Base-by-base conservation (phyloP, 768 basidiomycete genomes). In the Amanita thiersii region DNA sequence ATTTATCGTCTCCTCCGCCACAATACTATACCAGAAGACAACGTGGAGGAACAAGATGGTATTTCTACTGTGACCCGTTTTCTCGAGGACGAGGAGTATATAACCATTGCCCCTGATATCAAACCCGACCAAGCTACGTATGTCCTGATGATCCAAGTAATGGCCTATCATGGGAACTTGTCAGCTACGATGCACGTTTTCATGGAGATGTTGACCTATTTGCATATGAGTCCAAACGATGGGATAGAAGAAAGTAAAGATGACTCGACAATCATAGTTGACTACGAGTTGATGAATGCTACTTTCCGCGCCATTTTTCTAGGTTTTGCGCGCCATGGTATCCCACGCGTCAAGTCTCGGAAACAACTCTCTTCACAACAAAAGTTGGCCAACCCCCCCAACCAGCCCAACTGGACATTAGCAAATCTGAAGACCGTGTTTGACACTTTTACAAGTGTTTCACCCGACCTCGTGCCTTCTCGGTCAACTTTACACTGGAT, bases 281-380 rank as follows among this genome's bases (percentile, higher is more conserved):
- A 28, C 7, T 28, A 7, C 35, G 18, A 12, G 9, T 12, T 28
- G 26, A 73, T 67, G 1, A 53, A 75, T 35, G 58, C 71, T 15
- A 64, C 77, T 23, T 91, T 81, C 56, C 76, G 85, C 15, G 75
- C 75, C 12, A 56, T 92, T 29, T 89, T 92, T 53, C 68, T 83
- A 12, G 87, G 85, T 1, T 91, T 88, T 55, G 63, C 68, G 5
- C 73, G 72, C 8, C 77, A 85, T 49, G 84, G 73, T 28, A 48
- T 60, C 24, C 51, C 56, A 5, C 52, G 58, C 31, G 42, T 33
- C 26, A 40, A 9, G 24, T 29, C 40, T 3, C 25, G 19, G 9
- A 37, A 43, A 5, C 33, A 5, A 23, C 15, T 36, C 24, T 35
- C 34, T 2, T n/a, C 25, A 12, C 40, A n/a, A 5, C 26, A 34